phyloP scores from a whole-genome alignment of 306 rosid species.

The cucumber (Cucumis sativus) region Cucumber_9930_V3 NC_026660.2:28459501-28460000 shows the following conservation, averaged over 20 bases:
- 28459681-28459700: neutral
- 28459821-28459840: neutral
- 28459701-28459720: neutral
- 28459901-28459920: conserved; percentile 43
- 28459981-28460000: conserved; percentile 35
- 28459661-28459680: no score
- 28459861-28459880: neutral
- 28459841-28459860: neutral
- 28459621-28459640: neutral
- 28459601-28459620: neutral
- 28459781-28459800: neutral
- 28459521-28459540: no score
- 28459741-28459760: neutral
- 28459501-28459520: no score
- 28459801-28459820: conserved; percentile 5
- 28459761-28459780: neutral
- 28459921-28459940: conserved; percentile 55
- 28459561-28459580: neutral
- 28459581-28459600: neutral
- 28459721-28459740: neutral
- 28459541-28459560: no score
- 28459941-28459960: conserved; percentile 36
- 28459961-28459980: conserved; percentile 84
- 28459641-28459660: no score
- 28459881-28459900: conserved; percentile 3